Conservation (phyloP, 495 filamentous ascomycete genomes). For the Annulohypoxylon bovei region DNA sequence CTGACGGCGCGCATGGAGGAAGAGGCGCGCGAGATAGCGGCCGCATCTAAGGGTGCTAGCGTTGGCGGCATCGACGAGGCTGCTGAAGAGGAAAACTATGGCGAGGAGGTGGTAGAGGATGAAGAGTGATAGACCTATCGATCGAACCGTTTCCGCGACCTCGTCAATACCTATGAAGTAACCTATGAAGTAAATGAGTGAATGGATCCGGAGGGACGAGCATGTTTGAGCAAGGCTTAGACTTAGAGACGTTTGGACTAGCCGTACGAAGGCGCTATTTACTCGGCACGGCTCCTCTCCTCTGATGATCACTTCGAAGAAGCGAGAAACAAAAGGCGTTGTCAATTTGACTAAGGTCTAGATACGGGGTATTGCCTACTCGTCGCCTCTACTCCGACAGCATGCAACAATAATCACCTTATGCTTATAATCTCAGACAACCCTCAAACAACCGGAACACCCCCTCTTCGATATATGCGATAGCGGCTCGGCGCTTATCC, state of each 20-base stretch:
- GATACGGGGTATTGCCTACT: slow-evolving; percentile 27
- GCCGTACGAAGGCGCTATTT: not conserved
- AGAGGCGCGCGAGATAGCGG: slow-evolving; percentile 59
- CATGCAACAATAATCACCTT: slow-evolving; percentile 16
- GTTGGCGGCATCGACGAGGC: slow-evolving; percentile 40
- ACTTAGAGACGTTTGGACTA: not conserved
- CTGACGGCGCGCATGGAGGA: slow-evolving; percentile 90
- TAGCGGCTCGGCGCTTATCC: not conserved
- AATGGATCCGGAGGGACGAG: no score
- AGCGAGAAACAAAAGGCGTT: not conserved
- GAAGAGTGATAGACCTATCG: slow-evolving; percentile 22
- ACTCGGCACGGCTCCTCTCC: not conserved
- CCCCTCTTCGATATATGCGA: slow-evolving; percentile 18
- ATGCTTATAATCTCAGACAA: slow-evolving; percentile 7
- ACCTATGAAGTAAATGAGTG: not conserved
- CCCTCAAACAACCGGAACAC: slow-evolving; percentile 27
- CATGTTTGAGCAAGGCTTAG: no score
- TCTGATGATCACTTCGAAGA: not conserved
- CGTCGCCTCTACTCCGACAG: slow-evolving; percentile 22
- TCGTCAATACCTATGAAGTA: not conserved
- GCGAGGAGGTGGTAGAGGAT: slow-evolving; percentile 75
- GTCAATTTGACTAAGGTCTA: slow-evolving; percentile 28
- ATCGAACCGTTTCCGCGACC: not conserved
- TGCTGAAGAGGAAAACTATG: slow-evolving; percentile 85
- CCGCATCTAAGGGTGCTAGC: slow-evolving; percentile 52